Base-by-base conservation (phyloP, 2,329 filamentous ascomycete species). In the Penicillium sp. region DNA sequence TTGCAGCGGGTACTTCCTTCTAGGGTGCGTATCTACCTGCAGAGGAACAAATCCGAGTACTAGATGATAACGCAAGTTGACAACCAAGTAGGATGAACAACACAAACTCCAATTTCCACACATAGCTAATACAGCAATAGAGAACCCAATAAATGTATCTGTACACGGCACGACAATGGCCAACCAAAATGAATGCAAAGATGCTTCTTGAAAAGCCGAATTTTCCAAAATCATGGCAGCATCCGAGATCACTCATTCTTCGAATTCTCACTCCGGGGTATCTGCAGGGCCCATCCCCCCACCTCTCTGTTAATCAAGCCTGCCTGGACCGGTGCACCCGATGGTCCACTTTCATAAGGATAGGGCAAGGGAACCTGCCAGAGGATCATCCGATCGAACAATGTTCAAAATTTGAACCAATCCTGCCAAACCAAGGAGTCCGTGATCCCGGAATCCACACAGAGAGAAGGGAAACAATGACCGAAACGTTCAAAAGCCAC, bases 71-170 rank as follows among this genome's bases (percentile, higher is more conserved):
- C 37, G 12, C 6, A 11, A 42, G 9, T n/a, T 11, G 27, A 18
- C 8, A 3, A 3, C 33, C 2, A 11, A 43, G 40, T 34, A 33
- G 9, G 9, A 26, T 9, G 34, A 11, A 34, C 37, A 32, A 49
- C 29, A 49, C 37, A 49, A 50, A 45, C 49, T 49, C 48, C 52
- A 52, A 18, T 51, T 56, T 55, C 57, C 53, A 55, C 51, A 47
- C 32, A 48, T 50, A 57, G 47, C 51, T 60, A 60, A 60, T 58
- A 52, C 50, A 48, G 52, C 49, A 49, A 50, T 45, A 44, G 50
- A 56, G 55, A 43, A 29, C 40, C 37, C 37, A 47, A 45, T 50
- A 25, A 42, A 52, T 55, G 49, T 59, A 60, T 58, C 57, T 59
- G 55, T 60, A 60, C 57, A 60, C 46, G 46, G 52, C 50, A 32